Evolutionary conservation across 148 eudicot species (phyloP).

Genomic region (Polygonum maritimum): DNA sequence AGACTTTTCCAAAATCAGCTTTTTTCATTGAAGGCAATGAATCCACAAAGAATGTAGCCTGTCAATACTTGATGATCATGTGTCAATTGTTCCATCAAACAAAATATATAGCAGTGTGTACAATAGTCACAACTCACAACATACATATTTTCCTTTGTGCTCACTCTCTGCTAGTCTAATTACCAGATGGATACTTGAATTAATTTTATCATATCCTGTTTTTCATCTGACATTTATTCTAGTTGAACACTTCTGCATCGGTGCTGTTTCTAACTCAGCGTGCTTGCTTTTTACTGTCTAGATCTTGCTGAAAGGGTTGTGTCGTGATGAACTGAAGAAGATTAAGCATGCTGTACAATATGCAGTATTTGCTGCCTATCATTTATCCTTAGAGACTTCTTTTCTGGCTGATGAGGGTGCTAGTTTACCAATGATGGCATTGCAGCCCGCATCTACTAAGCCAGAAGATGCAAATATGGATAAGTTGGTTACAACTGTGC

Average conservation of each 20-base stretch:
- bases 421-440: constrained; percentile 54
- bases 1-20: background rate
- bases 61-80: background rate
- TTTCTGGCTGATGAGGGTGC: constrained; percentile 99
- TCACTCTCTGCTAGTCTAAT: background rate
- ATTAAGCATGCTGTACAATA: constrained; percentile 76
- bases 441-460: constrained; percentile 22
- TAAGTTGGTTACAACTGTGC: constrained; percentile 20
- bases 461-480: constrained; percentile 30
- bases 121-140: background rate
- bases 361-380: constrained; percentile 95
- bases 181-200: background rate
- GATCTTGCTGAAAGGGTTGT: constrained; percentile 83
- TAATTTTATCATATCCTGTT: background rate
- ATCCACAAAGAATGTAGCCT: background rate
- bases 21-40: background rate
- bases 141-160: background rate
- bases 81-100: background rate
- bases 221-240: background rate
- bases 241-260: background rate
- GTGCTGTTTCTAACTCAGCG: background rate
- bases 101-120: background rate
- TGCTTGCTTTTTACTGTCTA: constrained; percentile 16
- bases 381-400: constrained; percentile 84
- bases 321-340: constrained; percentile 72